phyloP scores from a whole-genome alignment of 768 basidiomycete species.

The Mycena sanguinolenta region DNA sequence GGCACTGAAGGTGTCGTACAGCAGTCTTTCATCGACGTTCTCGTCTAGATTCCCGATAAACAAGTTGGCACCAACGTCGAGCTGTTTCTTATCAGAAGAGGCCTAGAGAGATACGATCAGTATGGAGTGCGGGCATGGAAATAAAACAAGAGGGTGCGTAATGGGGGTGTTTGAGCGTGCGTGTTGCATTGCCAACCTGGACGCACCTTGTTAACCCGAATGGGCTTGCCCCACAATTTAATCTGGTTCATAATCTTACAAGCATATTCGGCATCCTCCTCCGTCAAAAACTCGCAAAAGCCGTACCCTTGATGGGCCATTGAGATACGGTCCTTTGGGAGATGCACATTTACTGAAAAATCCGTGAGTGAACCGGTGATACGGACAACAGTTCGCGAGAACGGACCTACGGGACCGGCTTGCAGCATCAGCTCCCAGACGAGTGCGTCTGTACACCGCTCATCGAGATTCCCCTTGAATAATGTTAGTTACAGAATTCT shows the following conservation, averaged over 20 bases:
- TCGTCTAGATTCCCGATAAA: slow-evolving; percentile 97
- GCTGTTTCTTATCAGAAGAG: slow-evolving; percentile 97
- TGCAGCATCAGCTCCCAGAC: slow-evolving; percentile 99
- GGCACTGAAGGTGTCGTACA: slow-evolving; percentile 96
- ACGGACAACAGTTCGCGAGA: background rate
- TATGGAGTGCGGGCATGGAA: slow-evolving; percentile 9
- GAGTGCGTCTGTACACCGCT: slow-evolving; percentile 92
- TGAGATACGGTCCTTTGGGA: slow-evolving; percentile 98
- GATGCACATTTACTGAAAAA: slow-evolving; percentile 89
- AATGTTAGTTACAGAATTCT: slow-evolving; percentile 23
- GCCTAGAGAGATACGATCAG: slow-evolving; percentile 68
- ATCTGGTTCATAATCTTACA: slow-evolving; percentile 99
- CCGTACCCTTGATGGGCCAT: slow-evolving; percentile 99
- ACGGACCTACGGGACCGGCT: slow-evolving; percentile 97
- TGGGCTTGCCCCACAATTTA: slow-evolving; percentile 98
- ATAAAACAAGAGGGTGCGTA: slow-evolving; percentile 19
- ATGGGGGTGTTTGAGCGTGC: slow-evolving; percentile 31
- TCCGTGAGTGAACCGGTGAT: slow-evolving; percentile 8
- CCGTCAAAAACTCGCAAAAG: slow-evolving; percentile 99
- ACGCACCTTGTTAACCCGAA: slow-evolving; percentile 97
- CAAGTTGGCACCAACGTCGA: slow-evolving; percentile 97
- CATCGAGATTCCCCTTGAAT: slow-evolving; percentile 93
- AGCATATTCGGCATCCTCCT: slow-evolving; percentile 99
- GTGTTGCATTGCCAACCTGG: slow-evolving; percentile 29
- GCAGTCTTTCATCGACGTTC: slow-evolving; percentile 91